phyloP scores from a whole-genome alignment of 129 eudicot species.

The Gnaphalium uliginosum region DNA sequence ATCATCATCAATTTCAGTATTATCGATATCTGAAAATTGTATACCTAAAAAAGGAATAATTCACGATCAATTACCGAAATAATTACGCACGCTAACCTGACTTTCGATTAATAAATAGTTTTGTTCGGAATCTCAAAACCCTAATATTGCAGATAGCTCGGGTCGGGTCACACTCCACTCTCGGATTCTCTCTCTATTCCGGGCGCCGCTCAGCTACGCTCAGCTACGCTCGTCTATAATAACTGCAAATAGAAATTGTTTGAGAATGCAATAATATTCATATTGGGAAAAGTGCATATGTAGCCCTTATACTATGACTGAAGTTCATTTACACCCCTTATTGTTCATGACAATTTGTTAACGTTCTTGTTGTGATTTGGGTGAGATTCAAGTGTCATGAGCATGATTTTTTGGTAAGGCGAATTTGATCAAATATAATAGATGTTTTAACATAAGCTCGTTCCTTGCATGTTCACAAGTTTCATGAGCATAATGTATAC shows the following conservation, averaged over 20 bases:
- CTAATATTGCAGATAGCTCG: constrained; percentile 37
- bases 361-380: too few relatives aligned
- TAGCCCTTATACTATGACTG: neutral
- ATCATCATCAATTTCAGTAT: constrained; percentile 39
- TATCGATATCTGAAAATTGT: constrained; percentile 18
- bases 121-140: constrained; percentile 33
- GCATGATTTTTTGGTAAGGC: neutral
- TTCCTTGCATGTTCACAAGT: too few relatives aligned
- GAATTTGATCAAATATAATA: neutral
- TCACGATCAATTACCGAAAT: constrained; percentile 30
- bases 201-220: constrained; percentile 46
- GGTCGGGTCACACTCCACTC: constrained; percentile 45
- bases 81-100: constrained; percentile 40
- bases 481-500: neutral
- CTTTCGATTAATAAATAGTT: constrained; percentile 17
- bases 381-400: too few relatives aligned
- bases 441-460: neutral
- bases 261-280: neutral
- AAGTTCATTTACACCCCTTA: neutral
- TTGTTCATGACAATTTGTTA: neutral
- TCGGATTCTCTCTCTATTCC: constrained; percentile 33
- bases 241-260: constrained; percentile 1
- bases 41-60: constrained; percentile 36
- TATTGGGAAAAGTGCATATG: neutral
- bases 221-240: neutral